Evolutionary conservation across 306 rosid species (phyloP), one percentile per base, ranked within the genome.

Genomic region (Sesbania bispinosa): DNA sequence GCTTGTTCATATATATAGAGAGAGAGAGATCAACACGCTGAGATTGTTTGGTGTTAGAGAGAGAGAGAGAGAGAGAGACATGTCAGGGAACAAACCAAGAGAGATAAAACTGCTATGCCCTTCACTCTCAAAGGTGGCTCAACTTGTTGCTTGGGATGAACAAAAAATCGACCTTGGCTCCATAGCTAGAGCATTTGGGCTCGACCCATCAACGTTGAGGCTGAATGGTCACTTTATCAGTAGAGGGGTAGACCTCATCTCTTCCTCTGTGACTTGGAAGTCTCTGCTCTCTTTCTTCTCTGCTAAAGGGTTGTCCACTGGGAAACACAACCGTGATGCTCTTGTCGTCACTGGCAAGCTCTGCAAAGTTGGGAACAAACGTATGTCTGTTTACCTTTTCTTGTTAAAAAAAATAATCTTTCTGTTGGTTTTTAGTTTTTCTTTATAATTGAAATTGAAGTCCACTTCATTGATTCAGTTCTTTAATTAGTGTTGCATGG

Each of bases 261-360:
- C 98, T 7, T 80, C 86, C 30, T 88, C 90, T 10, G 80, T 93
- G 1, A 93, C 92, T 48, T 93, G 98, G 98, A 87, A 78, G 0
- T 79, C 92, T 11, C 85, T 90, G 6, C 86, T 90, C 11, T 82
- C 94, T 76, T 93, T 87, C 86, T 93, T 93, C 75, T 80, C 92
- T 15, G 36, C 80, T 29, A 90, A 80, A 73, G 77, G 94, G 0
- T 86, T 90, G 48, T 41, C 97, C 41, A 81, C 87, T 5, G 93
- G 96, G 1, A 43, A 51, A 62, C 39, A 79, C 45, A 21, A 70
- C 15, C 2, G 6, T 11, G 78, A 75, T 9, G 72, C 96, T 2
- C 77, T 90, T 30, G 7, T 84, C 9, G 92, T 90, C 19, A 83
- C 87, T 13, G 94, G 92, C 16, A 93, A 84, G 76, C 84, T 81